phyloP scores from a whole-genome alignment of 2,329 filamentous ascomycete species.

The Aspergillus tamarii region DNA sequence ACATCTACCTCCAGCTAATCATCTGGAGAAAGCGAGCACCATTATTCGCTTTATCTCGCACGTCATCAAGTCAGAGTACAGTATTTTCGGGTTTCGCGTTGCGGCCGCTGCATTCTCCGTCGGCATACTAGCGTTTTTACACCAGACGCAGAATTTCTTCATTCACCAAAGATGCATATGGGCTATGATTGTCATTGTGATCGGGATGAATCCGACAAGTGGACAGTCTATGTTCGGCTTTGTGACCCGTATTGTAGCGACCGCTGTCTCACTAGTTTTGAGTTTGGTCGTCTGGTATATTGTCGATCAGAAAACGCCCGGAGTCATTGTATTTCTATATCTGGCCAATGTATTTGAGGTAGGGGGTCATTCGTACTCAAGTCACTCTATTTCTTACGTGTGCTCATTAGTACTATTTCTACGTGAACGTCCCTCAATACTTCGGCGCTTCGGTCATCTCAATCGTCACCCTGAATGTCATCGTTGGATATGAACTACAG shows the following conservation, averaged over 20 bases:
- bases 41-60: constrained; percentile 58
- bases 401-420: constrained; percentile 59
- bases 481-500: constrained; percentile 75
- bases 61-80: constrained; percentile 66
- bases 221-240: constrained; percentile 73
- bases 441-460: constrained; percentile 62
- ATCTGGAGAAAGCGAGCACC: constrained; percentile 65
- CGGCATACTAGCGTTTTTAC: constrained; percentile 68
- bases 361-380: constrained; percentile 1
- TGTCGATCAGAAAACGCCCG: constrained; percentile 62
- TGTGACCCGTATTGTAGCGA: constrained; percentile 65
- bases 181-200: constrained; percentile 75
- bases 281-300: constrained; percentile 74
- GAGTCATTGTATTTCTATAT: constrained; percentile 70
- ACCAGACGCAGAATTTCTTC: constrained; percentile 67
- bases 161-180: constrained; percentile 70
- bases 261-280: constrained; percentile 62
- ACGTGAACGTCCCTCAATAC: constrained; percentile 68
- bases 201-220: constrained; percentile 68
- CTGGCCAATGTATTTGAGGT: constrained; percentile 63
- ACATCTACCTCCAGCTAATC: constrained; percentile 66
- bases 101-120: constrained; percentile 72
- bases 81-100: constrained; percentile 69
- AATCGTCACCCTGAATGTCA: constrained; percentile 62
- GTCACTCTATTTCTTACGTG: constrained; percentile 5